These are phyloP conservation scores for Pseudogymnoascus sp. DNA, from an alignment of 2,329 filamentous ascomycete genomes.

Conservation along the genomic window DNA sequence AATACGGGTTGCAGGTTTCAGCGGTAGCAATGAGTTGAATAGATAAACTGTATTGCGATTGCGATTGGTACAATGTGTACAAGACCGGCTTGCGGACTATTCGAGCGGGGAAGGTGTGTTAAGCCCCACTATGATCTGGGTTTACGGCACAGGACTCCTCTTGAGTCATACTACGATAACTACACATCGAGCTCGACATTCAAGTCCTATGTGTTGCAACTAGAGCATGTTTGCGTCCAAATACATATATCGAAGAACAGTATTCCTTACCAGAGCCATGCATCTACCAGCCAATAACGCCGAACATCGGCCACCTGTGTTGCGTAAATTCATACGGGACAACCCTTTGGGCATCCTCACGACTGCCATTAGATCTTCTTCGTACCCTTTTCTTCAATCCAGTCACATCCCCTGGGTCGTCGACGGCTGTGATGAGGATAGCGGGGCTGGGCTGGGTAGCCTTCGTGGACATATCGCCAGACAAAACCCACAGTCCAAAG, in stretches of 20 bases:
- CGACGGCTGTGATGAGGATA: constrained; percentile 37
- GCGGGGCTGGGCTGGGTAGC: constrained; percentile 21
- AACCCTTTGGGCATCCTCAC: constrained; percentile 57
- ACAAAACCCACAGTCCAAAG: constrained; percentile 56
- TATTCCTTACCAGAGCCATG: constrained; percentile 35
- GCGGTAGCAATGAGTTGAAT: too few relatives aligned
- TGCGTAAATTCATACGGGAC: constrained; percentile 49
- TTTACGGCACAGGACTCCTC: too few relatives aligned
- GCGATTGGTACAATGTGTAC: too few relatives aligned
- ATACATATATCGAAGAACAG: too few relatives aligned
- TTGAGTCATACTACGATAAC: not conserved
- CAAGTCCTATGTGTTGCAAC: too few relatives aligned
- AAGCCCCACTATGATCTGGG: too few relatives aligned
- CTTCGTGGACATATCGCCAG: constrained; percentile 57
- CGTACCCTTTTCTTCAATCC: constrained; percentile 45
- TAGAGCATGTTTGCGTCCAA: too few relatives aligned
- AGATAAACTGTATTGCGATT: too few relatives aligned
- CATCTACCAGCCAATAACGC: constrained; percentile 48
- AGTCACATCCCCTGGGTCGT: constrained; percentile 55
- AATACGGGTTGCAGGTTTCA: too few relatives aligned
- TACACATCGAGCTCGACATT: not conserved
- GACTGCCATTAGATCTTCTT: constrained; percentile 47
- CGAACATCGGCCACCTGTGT: constrained; percentile 40
- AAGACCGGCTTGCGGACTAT: too few relatives aligned
- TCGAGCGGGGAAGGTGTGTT: too few relatives aligned